phyloP scores from a whole-genome alignment of 75 land plant genomes.

The Pinus albicaulis region DNA sequence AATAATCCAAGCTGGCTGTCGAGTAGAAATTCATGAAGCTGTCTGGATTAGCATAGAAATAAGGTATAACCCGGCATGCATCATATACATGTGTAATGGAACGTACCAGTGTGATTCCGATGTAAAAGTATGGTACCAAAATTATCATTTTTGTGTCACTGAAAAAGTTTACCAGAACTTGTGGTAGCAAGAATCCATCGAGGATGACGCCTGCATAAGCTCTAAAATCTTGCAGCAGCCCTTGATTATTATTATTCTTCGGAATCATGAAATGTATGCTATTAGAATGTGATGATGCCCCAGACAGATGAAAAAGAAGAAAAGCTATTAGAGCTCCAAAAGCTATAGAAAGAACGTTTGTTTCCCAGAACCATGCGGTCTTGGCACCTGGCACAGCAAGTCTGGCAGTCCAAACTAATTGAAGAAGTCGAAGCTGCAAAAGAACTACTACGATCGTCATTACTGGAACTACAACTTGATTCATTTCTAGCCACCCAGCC shows the following conservation, averaged over 20 bases:
- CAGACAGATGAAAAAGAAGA: conserved; percentile 33
- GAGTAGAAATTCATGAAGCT: conserved; percentile 75
- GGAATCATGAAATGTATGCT: neutral
- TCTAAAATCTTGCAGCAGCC: conserved; percentile 47
- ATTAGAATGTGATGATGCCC: conserved; percentile 7
- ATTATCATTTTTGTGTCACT: conserved; percentile 43
- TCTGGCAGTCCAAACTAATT: conserved; percentile 59
- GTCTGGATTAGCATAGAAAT: conserved; percentile 65
- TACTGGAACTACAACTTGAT: conserved; percentile 73
- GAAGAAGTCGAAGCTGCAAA: conserved; percentile 73
- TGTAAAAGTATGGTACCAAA: conserved; percentile 50
- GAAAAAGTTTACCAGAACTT: conserved; percentile 61
- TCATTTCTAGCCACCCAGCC: conserved; percentile 75
- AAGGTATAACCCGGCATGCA: conserved; percentile 49
- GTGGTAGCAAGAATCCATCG: conserved; percentile 84
- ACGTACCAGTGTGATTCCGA: conserved; percentile 79
- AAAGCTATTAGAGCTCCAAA: conserved; percentile 59
- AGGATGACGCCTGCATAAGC: conserved; percentile 56
- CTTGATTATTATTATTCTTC: conserved; percentile 10
- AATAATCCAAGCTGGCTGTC: conserved; percentile 66
- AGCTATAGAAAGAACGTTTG: conserved; percentile 35
- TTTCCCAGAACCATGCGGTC: conserved; percentile 41
- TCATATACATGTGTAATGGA: conserved; percentile 79
- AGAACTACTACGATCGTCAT: conserved; percentile 80
- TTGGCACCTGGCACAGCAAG: conserved; percentile 17